Conservation (phyloP, 2,329 filamentous ascomycete species). For the Didymellaceae sp. region DNA sequence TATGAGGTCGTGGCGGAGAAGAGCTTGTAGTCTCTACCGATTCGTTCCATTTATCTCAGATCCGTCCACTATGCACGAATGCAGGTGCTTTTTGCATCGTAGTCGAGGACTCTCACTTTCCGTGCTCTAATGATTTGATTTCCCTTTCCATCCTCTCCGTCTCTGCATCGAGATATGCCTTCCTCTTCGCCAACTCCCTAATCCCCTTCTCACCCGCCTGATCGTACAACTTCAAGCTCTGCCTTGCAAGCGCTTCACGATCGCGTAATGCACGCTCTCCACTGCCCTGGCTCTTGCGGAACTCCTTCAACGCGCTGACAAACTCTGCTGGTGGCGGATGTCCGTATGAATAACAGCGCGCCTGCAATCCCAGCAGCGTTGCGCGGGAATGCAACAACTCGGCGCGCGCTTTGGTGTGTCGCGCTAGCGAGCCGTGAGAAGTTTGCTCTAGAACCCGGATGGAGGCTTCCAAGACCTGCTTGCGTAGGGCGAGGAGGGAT, state of each 20-base stretch:
- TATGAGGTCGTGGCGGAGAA: constrained; percentile 58
- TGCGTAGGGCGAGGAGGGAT: constrained; percentile 46
- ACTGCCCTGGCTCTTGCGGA: constrained; percentile 36
- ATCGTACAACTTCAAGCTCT: constrained; percentile 47
- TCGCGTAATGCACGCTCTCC: constrained; percentile 40
- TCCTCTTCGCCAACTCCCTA: constrained; percentile 50
- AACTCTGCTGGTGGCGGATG: constrained; percentile 40
- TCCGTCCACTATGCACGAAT: too few relatives aligned
- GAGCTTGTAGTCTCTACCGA: neutral
- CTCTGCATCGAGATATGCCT: constrained; percentile 45
- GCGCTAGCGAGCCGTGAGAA: constrained; percentile 53
- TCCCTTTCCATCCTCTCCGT: constrained; percentile 43
- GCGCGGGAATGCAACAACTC: constrained; percentile 53
- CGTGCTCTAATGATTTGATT: constrained; percentile 35
- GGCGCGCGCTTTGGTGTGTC: constrained; percentile 51
- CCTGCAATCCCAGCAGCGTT: constrained; percentile 51
- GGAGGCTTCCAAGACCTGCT: constrained; percentile 44
- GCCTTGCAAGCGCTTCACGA: constrained; percentile 41
- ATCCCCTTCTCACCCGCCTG: constrained; percentile 45
- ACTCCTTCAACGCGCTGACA: constrained; percentile 40
- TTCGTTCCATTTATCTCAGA: neutral
- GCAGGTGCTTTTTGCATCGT: neutral
- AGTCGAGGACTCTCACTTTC: constrained; percentile 1
- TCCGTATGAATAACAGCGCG: constrained; percentile 39
- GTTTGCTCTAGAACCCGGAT: constrained; percentile 56